Evolutionary conservation across 169 alveolate genomes (phyloP).

Genomic region (Plasmodium chabaudi): DNA sequence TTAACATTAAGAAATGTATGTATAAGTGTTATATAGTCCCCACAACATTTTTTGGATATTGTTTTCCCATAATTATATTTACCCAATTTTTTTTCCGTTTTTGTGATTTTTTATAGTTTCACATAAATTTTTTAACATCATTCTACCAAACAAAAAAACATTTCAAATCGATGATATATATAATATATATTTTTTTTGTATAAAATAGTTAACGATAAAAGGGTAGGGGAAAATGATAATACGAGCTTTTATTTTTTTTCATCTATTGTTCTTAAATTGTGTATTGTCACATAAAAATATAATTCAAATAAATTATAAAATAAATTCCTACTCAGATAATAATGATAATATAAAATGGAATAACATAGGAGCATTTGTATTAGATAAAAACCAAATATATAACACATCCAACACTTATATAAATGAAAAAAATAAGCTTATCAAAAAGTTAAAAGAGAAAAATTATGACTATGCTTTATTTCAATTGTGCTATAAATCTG

Average conservation of each 20-base stretch:
- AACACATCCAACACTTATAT: constrained; percentile 43
- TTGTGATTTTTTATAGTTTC: background rate
- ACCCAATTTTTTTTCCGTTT: background rate
- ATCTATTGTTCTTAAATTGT: background rate
- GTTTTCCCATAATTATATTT: background rate
- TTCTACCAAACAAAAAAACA: too few species aligned
- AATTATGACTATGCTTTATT: constrained; percentile 52
- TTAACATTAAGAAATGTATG: background rate
- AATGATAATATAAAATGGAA: constrained; percentile 27
- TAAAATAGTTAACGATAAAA: too few species aligned
- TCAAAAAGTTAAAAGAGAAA: constrained; percentile 9
- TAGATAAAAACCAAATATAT: constrained; percentile 28
- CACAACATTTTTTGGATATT: background rate
- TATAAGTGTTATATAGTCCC: too few species aligned
- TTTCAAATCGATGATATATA: too few species aligned
- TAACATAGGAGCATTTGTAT: constrained; percentile 17
- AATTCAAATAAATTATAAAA: constrained; percentile 30
- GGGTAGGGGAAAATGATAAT: background rate
- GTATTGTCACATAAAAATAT: constrained; percentile 18
- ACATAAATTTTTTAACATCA: too few species aligned
- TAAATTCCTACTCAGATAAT: constrained; percentile 8
- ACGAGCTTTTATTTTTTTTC: background rate
- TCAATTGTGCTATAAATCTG: constrained; percentile 34
- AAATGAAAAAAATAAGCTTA: constrained; percentile 35
- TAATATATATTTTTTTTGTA: background rate